Evolutionary conservation across 2,329 filamentous ascomycete species (phyloP).

Genomic region (Geosmithia flava): DNA sequence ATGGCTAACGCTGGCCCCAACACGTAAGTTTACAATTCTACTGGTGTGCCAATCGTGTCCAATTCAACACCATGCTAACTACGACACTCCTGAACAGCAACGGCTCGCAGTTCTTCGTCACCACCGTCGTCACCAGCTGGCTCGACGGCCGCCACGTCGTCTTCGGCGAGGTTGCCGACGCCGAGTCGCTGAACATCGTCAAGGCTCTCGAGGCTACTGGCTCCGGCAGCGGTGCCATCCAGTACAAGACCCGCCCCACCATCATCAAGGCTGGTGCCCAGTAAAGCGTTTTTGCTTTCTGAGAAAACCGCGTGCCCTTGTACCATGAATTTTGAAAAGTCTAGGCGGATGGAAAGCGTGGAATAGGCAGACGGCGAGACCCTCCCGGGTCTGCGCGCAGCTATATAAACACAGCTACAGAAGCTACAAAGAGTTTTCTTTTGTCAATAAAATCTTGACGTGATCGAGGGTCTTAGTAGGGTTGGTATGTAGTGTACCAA

Average conservation of each 20-base stretch:
- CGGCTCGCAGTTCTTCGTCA: conserved; percentile 97
- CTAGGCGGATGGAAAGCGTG: background rate
- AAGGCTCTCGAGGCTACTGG: conserved; percentile 50
- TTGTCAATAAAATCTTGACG: background rate
- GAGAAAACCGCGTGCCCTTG: conserved; percentile 5
- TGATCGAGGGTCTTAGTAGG: background rate
- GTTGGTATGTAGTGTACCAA: background rate
- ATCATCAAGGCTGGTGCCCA: conserved; percentile 37
- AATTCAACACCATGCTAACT: background rate
- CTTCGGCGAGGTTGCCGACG: conserved; percentile 60
- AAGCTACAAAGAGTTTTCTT: background rate
- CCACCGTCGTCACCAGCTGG: conserved; percentile 82
- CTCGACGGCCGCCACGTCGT: conserved; percentile 75
- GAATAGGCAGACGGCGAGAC: background rate
- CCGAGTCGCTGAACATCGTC: conserved; percentile 37
- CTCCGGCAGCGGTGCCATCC: conserved; percentile 38
- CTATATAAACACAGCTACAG: background rate
- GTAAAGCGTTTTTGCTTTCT: conserved; percentile 1
- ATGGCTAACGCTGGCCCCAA: conserved; percentile 95
- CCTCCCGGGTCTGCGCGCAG: background rate
- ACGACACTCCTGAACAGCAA: conserved; percentile 49
- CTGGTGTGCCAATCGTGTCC: background rate
- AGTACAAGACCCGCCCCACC: conserved; percentile 43
- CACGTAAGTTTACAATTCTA: conserved; percentile 47
- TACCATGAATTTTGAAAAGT: conserved; percentile 3